These are phyloP conservation scores for Paramecium tetraurelia DNA, from an alignment of 73 alveolate species.

Conservation along the genomic window DNA sequence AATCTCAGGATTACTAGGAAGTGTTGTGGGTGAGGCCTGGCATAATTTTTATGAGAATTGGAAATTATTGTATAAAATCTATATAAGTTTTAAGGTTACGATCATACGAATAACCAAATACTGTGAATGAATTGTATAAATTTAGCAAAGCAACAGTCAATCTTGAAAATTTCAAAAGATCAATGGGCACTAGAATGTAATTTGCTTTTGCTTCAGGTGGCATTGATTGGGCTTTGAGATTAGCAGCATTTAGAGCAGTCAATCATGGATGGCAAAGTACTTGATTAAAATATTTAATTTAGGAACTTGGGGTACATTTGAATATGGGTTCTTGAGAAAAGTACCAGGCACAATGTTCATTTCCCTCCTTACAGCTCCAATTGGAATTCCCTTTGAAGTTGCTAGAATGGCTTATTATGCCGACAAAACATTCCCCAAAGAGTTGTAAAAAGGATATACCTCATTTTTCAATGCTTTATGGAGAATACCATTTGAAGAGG, in stretches of 20 bases:
- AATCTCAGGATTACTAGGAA: conserved; percentile 40
- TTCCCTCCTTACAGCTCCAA: conserved; percentile 53
- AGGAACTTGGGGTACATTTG: conserved; percentile 58
- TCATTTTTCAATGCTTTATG: conserved; percentile 74
- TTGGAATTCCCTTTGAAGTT: conserved; percentile 71
- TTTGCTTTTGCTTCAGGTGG: conserved; percentile 51
- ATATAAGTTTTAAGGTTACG: neutral
- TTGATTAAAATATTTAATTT: neutral
- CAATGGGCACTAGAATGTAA: conserved; percentile 55
- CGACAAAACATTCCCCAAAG: conserved; percentile 84
- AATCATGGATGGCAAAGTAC: conserved; percentile 63
- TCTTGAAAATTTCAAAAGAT: conserved; percentile 52
- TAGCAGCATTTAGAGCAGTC: conserved; percentile 57
- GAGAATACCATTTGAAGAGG: conserved; percentile 85
- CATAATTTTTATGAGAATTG: conserved; percentile 47
- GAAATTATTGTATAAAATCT: conserved; percentile 25
- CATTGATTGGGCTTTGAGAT: conserved; percentile 54
- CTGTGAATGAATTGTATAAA: neutral
- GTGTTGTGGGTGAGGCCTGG: neutral
- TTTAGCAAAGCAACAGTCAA: conserved; percentile 31
- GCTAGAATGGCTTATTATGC: conserved; percentile 83
- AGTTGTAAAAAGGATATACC: conserved; percentile 72
- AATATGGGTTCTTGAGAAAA: conserved; percentile 48
- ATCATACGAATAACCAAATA: conserved; percentile 43
- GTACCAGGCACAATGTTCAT: conserved; percentile 50